Evolutionary conservation across 78 protist species (phyloP).

Genomic region (Dictyostelium firmibasis): DNA sequence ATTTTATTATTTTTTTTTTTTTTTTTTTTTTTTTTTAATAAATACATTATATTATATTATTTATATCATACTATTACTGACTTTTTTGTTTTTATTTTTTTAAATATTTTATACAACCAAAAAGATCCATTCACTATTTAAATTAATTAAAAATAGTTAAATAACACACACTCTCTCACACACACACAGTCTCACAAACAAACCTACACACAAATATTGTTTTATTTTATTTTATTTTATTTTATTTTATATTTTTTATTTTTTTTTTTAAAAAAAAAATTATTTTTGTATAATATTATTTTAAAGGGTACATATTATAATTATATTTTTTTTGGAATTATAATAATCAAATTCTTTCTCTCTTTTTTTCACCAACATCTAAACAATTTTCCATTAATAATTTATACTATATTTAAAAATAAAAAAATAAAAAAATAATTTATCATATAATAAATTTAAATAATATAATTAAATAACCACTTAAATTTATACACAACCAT

Average conservation of each 20-base stretch:
- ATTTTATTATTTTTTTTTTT: too few species aligned
- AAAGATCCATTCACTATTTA: neutral
- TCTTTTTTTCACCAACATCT: neutral
- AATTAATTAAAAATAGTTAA: neutral
- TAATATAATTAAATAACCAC: neutral
- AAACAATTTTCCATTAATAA: neutral
- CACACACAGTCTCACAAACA: neutral
- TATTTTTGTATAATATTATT: too few species aligned
- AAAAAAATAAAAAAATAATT: neutral
- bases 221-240: too few species aligned
- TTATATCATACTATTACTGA: neutral
- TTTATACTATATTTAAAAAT: neutral
- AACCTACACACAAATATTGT: neutral
- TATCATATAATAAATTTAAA: neutral
- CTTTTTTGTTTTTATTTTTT: neutral
- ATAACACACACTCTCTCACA: neutral
- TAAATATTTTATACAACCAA: neutral
- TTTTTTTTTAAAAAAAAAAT: too few species aligned
- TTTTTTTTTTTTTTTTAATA: too few species aligned
- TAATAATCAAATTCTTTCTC: neutral
- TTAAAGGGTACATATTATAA: neutral
- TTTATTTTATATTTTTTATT: too few species aligned
- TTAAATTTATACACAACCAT: neutral
- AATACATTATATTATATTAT: neutral
- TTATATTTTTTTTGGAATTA: neutral